phyloP scores from a whole-genome alignment of 2,329 filamentous ascomycete genomes.

The Trichoderma citrinoviride region DNA sequence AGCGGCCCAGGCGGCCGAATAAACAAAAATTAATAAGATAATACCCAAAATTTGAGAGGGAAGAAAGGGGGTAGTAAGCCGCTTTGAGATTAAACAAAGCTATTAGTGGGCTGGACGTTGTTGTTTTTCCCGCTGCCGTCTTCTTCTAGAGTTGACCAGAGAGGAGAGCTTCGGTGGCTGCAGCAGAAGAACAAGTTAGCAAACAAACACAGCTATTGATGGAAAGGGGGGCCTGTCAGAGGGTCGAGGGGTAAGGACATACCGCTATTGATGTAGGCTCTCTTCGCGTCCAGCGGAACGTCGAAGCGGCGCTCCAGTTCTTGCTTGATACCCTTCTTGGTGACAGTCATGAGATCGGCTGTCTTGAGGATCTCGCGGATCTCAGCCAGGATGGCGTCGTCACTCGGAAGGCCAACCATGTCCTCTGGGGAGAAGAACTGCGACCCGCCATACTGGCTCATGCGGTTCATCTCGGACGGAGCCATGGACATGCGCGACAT shows the following conservation, averaged over 20 bases:
- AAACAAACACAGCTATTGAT: too few relatives aligned
- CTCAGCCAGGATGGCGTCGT: slow-evolving; percentile 87
- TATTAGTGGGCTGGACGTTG: not conserved
- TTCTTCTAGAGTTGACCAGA: slow-evolving; percentile 66
- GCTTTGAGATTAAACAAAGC: not conserved
- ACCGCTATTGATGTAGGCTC: slow-evolving; percentile 92
- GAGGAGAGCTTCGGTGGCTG: slow-evolving; percentile 74
- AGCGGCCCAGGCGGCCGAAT: not conserved
- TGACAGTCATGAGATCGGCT: slow-evolving; percentile 94
- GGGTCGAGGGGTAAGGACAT: slow-evolving; percentile 44
- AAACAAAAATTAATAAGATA: not conserved
- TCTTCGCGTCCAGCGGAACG: slow-evolving; percentile 79
- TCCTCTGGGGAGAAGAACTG: slow-evolving; percentile 63
- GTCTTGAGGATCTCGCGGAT: slow-evolving; percentile 90
- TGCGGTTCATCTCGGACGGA: slow-evolving; percentile 65
- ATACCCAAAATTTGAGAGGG: too few relatives aligned
- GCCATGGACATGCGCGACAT: slow-evolving; percentile 76
- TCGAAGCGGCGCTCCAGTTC: slow-evolving; percentile 91
- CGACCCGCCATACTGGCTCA: slow-evolving; percentile 60
- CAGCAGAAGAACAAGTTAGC: not conserved
- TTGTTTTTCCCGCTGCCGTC: not conserved
- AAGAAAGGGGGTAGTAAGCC: not conserved
- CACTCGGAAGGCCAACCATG: slow-evolving; percentile 73
- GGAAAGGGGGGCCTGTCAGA: not conserved
- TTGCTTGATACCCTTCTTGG: slow-evolving; percentile 95